A percentile compares a stretch with the other conserved stretches of the same genome.
These are phyloP conservation scores for Chaetomiaceae sp. DNA, from an alignment of 2,329 filamentous ascomycete species.

Conservation along the genomic window DNA sequence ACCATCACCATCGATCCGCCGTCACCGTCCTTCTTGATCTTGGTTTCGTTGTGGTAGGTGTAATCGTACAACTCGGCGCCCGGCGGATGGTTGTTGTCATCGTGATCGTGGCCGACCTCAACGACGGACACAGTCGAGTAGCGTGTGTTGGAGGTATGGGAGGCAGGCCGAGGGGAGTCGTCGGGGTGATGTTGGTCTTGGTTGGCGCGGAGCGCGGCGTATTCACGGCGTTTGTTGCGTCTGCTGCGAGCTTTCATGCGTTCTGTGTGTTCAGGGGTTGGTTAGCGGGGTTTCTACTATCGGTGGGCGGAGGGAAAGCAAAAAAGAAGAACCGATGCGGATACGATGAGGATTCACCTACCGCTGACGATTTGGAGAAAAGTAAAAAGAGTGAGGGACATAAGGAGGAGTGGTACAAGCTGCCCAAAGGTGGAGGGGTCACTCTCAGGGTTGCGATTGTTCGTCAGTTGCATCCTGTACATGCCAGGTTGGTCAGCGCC, in stretches of 20 bases:
- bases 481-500: no score
- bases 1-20: no score
- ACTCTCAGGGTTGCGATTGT: slow-evolving; percentile 28
- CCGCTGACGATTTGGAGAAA: slow-evolving; percentile 28
- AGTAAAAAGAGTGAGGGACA: slow-evolving; percentile 32
- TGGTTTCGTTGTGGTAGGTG: no score
- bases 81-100: not conserved
- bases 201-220: not conserved
- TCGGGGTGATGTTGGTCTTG: not conserved
- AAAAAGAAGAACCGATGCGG: not conserved
- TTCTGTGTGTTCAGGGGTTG: not conserved
- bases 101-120: not conserved
- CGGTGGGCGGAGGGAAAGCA: not conserved
- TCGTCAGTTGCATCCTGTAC: slow-evolving; percentile 11
- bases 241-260: not conserved
- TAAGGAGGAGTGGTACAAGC: slow-evolving; percentile 29
- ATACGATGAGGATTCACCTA: no score
- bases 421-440: slow-evolving; percentile 33
- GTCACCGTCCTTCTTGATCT: no score
- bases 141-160: not conserved
- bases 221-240: not conserved
- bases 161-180: not conserved
- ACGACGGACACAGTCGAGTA: not conserved
- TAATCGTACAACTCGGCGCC: not conserved
- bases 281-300: not conserved